Conservation (phyloP, 2,329 filamentous ascomycete species). For the Fusarium marasasianum region DNA sequence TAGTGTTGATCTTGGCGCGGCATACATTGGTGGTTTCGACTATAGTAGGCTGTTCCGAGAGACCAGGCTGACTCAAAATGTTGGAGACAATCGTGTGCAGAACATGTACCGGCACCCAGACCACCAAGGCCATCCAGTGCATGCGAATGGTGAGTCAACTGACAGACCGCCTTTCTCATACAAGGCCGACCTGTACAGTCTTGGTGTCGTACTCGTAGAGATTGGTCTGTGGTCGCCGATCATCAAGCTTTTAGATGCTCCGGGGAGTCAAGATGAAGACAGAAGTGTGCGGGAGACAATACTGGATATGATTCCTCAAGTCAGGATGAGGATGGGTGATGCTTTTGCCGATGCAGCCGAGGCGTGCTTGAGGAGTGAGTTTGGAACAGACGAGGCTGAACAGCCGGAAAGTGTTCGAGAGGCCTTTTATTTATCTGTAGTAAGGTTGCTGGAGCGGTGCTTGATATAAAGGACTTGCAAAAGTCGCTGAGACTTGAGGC, state of each 20-base stretch:
- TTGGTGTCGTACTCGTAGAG: neutral
- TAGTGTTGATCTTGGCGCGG: neutral
- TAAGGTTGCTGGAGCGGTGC: fast-evolving
- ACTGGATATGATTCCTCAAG: neutral
- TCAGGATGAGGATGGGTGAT: neutral
- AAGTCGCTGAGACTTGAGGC: too few species aligned
- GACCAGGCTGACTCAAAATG: neutral
- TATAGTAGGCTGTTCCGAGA: neutral
- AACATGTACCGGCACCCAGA: neutral
- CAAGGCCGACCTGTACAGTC: neutral
- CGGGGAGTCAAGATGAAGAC: neutral
- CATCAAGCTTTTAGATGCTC: fast-evolving
- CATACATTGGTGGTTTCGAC: neutral
- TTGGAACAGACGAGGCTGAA: neutral
- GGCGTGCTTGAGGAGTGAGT: neutral
- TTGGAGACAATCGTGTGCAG: neutral
- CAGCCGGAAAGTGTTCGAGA: neutral
- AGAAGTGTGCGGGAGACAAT: fast-evolving
- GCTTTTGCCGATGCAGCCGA: neutral
- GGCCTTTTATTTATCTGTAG: neutral
- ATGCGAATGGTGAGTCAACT: fast-evolving
- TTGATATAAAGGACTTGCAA: neutral
- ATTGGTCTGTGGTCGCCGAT: neutral
- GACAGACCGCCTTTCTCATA: neutral
- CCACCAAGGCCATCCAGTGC: neutral